Evolutionary conservation across 257 asterid species (phyloP), one percentile per base, ranked within the genome.

Genomic region (Solanum arcanum): DNA sequence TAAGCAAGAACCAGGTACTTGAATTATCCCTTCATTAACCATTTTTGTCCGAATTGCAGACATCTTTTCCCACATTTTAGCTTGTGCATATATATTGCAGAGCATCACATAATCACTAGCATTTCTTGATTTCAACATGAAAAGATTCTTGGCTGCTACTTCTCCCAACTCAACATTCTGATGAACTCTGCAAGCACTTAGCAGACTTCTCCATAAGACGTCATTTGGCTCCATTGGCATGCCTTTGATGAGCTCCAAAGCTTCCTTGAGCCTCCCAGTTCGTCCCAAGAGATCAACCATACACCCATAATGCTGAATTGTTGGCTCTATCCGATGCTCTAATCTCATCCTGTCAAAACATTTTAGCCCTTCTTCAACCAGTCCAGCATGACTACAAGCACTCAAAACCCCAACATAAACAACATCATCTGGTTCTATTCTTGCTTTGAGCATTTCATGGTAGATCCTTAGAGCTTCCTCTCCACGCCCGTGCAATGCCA

Each of bases 271-370:
- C 93, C 87, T 68, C 88, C 97, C 98, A 10, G 96, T 92, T 84
- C 93, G 90, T 3, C 96, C 97, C 92, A 93, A 83, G 41, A 95
- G 95, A 91, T 94, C 97, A 41, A 96, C 95, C 93, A 95, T 86
- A 90, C 98, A 96, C 23, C 98, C 98, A 15, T 94, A 94, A 84
- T 96, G 99, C 64, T 94, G 98, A 62, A 96, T 73, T 0, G 96
- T 94, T 13, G 98, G 94, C 86, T 89, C 86, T 82, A 93, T 90
- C 72, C 85, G 41, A 56, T 94, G 91, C 87, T 93, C 92, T 27
- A 21, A 62, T 88, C 86, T 92, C 98, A 95, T 94, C 85, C 87
- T 86, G 1, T 93, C 90, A 10, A 94, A 95, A 87, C 84, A 90
- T 37, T 87, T 81, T 42, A 87, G 21, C 1, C 98, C 98, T 87